phyloP scores from a whole-genome alignment of 2,329 filamentous ascomycete genomes.

The Xylariomycetidae sp. region DNA sequence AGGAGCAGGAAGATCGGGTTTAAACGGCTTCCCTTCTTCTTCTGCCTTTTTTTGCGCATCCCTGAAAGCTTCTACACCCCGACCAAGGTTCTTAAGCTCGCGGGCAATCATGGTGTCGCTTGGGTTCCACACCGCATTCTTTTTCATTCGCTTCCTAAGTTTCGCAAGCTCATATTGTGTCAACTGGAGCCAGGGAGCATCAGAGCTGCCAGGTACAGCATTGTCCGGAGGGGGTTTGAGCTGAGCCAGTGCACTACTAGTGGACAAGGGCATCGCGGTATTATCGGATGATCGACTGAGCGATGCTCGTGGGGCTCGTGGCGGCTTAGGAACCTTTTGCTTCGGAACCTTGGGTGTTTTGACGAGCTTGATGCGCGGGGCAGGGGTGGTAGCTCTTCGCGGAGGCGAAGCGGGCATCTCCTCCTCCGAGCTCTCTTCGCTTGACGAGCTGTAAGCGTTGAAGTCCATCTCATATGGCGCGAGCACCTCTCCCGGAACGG shows the following conservation, averaged over 20 bases:
- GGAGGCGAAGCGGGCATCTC: slow-evolving; percentile 39
- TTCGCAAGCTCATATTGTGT: slow-evolving; percentile 62
- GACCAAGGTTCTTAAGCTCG: slow-evolving; percentile 67
- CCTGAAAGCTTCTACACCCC: slow-evolving; percentile 59
- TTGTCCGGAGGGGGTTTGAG: slow-evolving; percentile 57
- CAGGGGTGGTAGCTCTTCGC: slow-evolving; percentile 31
- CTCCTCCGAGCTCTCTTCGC: slow-evolving; percentile 48
- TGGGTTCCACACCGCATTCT: slow-evolving; percentile 80
- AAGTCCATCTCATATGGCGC: slow-evolving; percentile 63
- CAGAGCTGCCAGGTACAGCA: slow-evolving; percentile 51
- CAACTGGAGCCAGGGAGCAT: slow-evolving; percentile 63
- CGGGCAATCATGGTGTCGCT: slow-evolving; percentile 82
- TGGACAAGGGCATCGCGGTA: slow-evolving; percentile 37
- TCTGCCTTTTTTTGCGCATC: slow-evolving; percentile 62
- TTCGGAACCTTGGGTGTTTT: slow-evolving; percentile 44
- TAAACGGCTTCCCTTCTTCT: slow-evolving; percentile 59
- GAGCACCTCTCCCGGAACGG: slow-evolving; percentile 61
- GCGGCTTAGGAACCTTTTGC: slow-evolving; percentile 31
- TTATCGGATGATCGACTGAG: slow-evolving; percentile 31
- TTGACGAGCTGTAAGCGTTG: slow-evolving; percentile 50
- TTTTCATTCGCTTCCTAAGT: slow-evolving; percentile 83
- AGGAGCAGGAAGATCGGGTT: slow-evolving; percentile 36
- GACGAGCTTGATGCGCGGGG: slow-evolving; percentile 47
- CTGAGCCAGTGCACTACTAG: slow-evolving; percentile 33
- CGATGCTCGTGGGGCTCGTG: slow-evolving; percentile 23